phyloP scores from a whole-genome alignment of 1,284 basidiomycete species.

The Cutaneotrichosporon cyanovorans region DNA sequence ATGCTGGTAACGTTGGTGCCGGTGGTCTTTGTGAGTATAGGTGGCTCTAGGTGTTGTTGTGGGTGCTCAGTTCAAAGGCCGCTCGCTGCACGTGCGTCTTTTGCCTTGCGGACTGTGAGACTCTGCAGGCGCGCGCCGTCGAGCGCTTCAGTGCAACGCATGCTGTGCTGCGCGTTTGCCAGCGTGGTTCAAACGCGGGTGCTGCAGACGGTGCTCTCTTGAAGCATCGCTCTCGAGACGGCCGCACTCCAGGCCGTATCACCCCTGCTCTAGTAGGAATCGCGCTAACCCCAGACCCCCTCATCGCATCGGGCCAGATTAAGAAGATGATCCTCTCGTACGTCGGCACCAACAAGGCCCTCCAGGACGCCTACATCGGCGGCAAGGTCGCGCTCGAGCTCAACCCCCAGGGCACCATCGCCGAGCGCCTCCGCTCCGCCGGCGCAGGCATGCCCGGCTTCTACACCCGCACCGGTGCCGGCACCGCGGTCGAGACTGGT shows the following conservation, averaged over 20 bases:
- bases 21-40: constrained; percentile 63
- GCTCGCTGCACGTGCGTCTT: no score
- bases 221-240: no score
- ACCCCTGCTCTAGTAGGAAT: neutral
- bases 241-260: no score
- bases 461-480: constrained; percentile 88
- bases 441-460: constrained; percentile 94
- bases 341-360: constrained; percentile 57
- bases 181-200: no score
- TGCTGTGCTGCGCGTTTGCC: no score
- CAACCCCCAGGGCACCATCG: constrained; percentile 84
- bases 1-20: constrained; percentile 66
- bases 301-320: constrained; percentile 65
- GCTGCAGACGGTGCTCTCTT: no score
- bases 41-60: no score
- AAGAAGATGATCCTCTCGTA: constrained; percentile 80
- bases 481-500: constrained; percentile 65
- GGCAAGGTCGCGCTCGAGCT: constrained; percentile 80
- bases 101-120: no score
- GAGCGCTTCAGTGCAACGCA: no score
- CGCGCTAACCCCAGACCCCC: constrained; percentile 53
- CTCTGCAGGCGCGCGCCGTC: no score
- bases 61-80: no score
- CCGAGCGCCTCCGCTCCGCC: constrained; percentile 82
- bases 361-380: constrained; percentile 59